A percentile compares a stretch with the other conserved stretches of the same genome.
phyloP scores from a whole-genome alignment of 2,329 filamentous ascomycete species.

The Colletotrichum gloeosporioides region DNA sequence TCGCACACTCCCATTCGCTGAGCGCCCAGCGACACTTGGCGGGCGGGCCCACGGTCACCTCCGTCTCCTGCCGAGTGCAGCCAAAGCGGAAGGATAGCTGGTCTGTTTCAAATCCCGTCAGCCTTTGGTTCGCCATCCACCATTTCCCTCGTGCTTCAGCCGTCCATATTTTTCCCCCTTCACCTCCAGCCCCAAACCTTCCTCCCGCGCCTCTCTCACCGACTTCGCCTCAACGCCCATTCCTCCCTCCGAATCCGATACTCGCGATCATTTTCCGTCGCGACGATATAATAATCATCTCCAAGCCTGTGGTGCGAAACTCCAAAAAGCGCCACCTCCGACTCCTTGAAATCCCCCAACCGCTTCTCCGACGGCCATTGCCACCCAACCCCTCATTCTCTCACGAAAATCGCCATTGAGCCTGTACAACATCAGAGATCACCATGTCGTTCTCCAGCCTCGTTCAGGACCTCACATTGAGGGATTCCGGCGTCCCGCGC shows the following conservation, averaged over 20 bases:
- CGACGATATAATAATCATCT: neutral
- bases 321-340: neutral
- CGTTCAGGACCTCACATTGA: conserved; percentile 68
- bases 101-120: conserved; percentile 18
- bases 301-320: neutral
- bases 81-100: conserved; percentile 15
- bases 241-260: neutral
- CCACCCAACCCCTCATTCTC: neutral
- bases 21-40: neutral
- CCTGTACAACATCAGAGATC: neutral
- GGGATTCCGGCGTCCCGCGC: conserved; percentile 55
- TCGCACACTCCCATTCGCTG: conserved; percentile 6
- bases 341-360: neutral
- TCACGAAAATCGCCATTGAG: neutral
- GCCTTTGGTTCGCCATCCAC: neutral
- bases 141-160: neutral
- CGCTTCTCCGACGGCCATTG: neutral
- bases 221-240: neutral
- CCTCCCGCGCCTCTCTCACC: neutral
- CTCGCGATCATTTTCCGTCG: neutral
- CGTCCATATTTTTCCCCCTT: neutral
- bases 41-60: conserved; percentile 7
- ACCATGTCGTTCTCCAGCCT: conserved; percentile 72
- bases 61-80: conserved; percentile 17
- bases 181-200: neutral